phyloP scores from a whole-genome alignment of 192 early-diverging fungal genomes.

The Phycomyces blakesleeanus region DNA sequence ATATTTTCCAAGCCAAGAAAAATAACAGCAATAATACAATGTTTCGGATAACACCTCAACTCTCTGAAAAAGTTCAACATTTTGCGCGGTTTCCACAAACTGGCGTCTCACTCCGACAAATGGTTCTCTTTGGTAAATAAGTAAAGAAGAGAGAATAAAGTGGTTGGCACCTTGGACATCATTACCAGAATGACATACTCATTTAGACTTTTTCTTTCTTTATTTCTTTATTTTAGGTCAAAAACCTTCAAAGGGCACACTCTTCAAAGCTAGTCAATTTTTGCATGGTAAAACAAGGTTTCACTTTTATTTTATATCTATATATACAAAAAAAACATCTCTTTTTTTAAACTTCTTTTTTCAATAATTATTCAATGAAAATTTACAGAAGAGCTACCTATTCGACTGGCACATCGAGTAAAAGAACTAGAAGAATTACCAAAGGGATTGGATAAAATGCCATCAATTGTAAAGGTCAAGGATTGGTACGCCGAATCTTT shows the following conservation, averaged over 20 bases:
- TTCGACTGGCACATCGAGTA: conserved; percentile 89
- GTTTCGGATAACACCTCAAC: conserved; percentile 53
- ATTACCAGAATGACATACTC: no score
- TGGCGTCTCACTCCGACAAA: conserved; percentile 89
- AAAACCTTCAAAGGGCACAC: conserved; percentile 67
- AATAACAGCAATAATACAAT: no score
- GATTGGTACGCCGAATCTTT: conserved; percentile 94
- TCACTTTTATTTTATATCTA: neutral
- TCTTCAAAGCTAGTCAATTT: conserved; percentile 78
- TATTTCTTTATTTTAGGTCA: conserved; percentile 35
- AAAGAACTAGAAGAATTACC: conserved; percentile 93
- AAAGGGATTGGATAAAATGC: conserved; percentile 83
- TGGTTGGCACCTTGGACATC: no score
- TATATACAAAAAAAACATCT: neutral
- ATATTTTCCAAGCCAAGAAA: no score
- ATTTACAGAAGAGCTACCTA: conserved; percentile 77
- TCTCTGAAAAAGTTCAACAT: conserved; percentile 69
- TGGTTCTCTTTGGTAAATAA: conserved; percentile 92
- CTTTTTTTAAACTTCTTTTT: no score
- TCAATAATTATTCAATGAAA: no score
- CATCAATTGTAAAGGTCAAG: conserved; percentile 82
- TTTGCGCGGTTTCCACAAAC: conserved; percentile 88
- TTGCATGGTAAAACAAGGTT: conserved; percentile 44
- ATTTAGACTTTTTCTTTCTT: neutral
- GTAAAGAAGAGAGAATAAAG: neutral